Conservation (phyloP, 768 basidiomycete species). For the Rhodotorula sphaerocarpa region DNA sequence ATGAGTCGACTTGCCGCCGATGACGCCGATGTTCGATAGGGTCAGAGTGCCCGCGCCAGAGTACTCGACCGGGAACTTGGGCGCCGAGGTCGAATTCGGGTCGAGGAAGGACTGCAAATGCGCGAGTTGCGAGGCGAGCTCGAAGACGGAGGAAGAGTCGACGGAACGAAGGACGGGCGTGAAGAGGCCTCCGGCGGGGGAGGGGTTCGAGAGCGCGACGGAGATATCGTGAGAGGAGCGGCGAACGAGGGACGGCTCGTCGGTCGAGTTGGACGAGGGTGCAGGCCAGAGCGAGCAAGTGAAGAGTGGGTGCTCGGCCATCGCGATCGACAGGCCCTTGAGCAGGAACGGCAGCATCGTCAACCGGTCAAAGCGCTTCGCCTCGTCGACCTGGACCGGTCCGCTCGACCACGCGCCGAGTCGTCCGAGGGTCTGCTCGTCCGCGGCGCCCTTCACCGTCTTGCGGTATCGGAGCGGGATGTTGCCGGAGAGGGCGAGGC, state of each 20-base stretch:
- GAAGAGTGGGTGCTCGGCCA: conserved; percentile 78
- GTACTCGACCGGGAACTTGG: conserved; percentile 19
- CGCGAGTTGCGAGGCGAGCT: conserved; percentile 56
- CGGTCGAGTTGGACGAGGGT: conserved; percentile 8
- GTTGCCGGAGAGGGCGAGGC: conserved; percentile 12
- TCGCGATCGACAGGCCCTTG: conserved; percentile 69
- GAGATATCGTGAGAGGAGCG: conserved; percentile 59
- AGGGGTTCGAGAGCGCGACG: conserved; percentile 65
- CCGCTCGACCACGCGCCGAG: neutral
- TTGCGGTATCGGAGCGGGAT: conserved; percentile 21
- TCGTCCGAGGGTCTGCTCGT: neutral
- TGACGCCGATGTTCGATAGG: conserved; percentile 71
- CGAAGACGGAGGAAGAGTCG: conserved; percentile 43
- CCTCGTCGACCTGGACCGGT: neutral
- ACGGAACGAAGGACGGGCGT: conserved; percentile 58
- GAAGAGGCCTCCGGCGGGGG: conserved; percentile 58
- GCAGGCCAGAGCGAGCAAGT: conserved; percentile 54
- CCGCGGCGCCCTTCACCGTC: conserved; percentile 6
- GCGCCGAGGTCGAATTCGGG: conserved; percentile 52
- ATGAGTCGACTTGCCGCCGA: conserved; percentile 61
- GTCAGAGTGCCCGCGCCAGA: conserved; percentile 56
- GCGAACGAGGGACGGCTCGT: conserved; percentile 5
- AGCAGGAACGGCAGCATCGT: conserved; percentile 76
- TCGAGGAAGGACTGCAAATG: conserved; percentile 55
- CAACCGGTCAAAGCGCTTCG: conserved; percentile 48